Conservation (phyloP, 2,329 filamentous ascomycete species). For the Cyclaneusma minus region DNA sequence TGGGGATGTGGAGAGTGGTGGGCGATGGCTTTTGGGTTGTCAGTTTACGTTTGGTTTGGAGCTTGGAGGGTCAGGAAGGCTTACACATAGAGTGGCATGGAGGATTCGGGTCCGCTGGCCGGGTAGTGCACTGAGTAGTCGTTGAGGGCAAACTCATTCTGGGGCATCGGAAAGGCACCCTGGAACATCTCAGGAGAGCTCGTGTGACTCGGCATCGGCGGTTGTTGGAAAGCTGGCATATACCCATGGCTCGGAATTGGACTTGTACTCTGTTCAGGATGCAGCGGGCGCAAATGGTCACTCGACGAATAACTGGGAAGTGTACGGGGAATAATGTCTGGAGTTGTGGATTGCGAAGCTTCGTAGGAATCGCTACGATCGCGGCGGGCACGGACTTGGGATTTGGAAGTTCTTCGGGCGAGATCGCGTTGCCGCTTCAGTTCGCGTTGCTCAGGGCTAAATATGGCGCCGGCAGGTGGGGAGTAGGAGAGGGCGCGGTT, state of each 20-base stretch:
- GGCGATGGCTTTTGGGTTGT: slow-evolving; percentile 2
- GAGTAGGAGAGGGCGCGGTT: slow-evolving; percentile 21
- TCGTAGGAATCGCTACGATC: slow-evolving; percentile 13
- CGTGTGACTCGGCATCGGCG: no score
- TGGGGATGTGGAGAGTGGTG: slow-evolving; percentile 1
- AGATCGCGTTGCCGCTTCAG: slow-evolving; percentile 45
- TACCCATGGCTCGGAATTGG: neutral
- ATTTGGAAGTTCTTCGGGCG: slow-evolving; percentile 40
- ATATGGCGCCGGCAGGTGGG: slow-evolving; percentile 37
- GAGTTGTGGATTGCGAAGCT: slow-evolving; percentile 17
- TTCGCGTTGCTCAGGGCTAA: slow-evolving; percentile 45
- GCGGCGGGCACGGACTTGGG: slow-evolving; percentile 31
- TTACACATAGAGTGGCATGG: no score
- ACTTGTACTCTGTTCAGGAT: neutral
- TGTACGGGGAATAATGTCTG: slow-evolving; percentile 16
- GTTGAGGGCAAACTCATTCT: no score
- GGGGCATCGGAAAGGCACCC: no score
- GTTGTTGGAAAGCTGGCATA: neutral
- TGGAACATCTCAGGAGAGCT: no score
- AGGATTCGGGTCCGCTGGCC: no score
- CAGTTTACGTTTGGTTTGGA: slow-evolving; percentile 6
- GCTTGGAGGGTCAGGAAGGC: no score
- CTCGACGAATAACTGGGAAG: slow-evolving; percentile 15
- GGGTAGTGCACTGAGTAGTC: no score
- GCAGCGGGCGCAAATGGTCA: neutral